Evolutionary conservation across 768 basidiomycete genomes (phyloP), one percentile per base, ranked within the genome.

Genomic region (Boletus subcaerulescens): DNA sequence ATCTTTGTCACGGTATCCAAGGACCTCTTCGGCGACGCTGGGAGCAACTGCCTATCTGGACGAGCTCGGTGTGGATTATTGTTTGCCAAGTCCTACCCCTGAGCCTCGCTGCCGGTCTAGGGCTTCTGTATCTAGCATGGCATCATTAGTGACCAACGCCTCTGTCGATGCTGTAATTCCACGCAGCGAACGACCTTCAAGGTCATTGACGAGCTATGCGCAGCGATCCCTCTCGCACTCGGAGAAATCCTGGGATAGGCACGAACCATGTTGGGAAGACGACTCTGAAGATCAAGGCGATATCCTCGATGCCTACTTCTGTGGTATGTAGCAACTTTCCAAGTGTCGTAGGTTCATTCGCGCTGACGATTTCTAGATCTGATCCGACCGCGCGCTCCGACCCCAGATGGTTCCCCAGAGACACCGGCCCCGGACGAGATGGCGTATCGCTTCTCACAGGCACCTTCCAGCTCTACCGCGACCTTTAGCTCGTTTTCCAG

Each of bases 101-200:
- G 65, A 60, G 33, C 44, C 54, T 41, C 56, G 58, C 11, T 48
- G 20, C 20, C 49, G 38, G 15, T 63, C 66, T 22, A 68, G 74
- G 36, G 71, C 71, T 29, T 85, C 84, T 5, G 71, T 79, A 48
- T 76, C 75, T 44, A 86, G 83, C 59, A 68, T 86, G 47, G 77
- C 78, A 26, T 84, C 85, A 0, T 68, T 84, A 55, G 73, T 81
- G 73, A 83, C 84, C 0, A 79, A 78, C 33, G 70, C 74, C 39
- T 85, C 85, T 5, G 78, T 79, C 2, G 82, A 87, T 29, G 85
- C 80, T 12, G 71, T 86, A 45, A 73, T 85, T 52, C 79, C 80
- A 10, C 75, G 72, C 41, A 57, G 58, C 53, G 53, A 66, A 42
- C 38, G 70, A 50, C 46, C 52, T 31, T n/a, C 38, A 6, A 55